Percentiles rank a stretch among this genome's conserved stretches.
Evolutionary conservation across 768 basidiomycete species (phyloP).

Genomic region (Tremella fuciformis): DNA sequence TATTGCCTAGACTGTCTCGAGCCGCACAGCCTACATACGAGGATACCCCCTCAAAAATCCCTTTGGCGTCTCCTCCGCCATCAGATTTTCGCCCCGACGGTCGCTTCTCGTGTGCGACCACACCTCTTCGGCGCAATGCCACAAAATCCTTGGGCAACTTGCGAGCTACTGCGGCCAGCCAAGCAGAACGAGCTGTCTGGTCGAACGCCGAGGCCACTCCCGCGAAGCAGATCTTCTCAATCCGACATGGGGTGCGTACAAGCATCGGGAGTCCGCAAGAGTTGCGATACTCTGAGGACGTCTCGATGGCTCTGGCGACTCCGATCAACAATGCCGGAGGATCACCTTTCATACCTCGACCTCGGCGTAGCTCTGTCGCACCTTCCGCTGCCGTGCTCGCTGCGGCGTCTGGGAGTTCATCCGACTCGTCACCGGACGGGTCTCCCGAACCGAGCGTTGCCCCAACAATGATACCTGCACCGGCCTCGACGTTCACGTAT

Average conservation of each 20-base stretch:
- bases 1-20: constrained; percentile 23
- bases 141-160: constrained; percentile 46
- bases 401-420: not conserved
- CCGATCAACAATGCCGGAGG: constrained; percentile 19
- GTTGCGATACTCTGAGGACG: constrained; percentile 37
- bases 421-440: not conserved
- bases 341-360: constrained; percentile 17
- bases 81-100: constrained; percentile 11
- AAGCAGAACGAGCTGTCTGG: constrained; percentile 21
- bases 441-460: constrained; percentile 11
- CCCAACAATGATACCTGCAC: constrained; percentile 30
- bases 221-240: constrained; percentile 31
- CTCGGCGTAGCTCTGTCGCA: constrained; percentile 11
- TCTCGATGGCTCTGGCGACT: constrained; percentile 34
- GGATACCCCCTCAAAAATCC: constrained; percentile 49
- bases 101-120: constrained; percentile 11
- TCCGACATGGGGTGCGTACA: constrained; percentile 22
- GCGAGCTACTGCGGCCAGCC: constrained; percentile 22
- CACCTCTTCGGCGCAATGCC: constrained; percentile 30
- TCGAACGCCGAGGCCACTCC: constrained; percentile 29
- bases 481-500: constrained; percentile 36
- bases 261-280: constrained; percentile 46
- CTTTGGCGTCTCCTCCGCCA: constrained; percentile 23
- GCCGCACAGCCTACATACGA: constrained; percentile 26
- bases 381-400: not conserved